Evolutionary conservation across 2,329 filamentous ascomycete genomes (phyloP).

Genomic region (Acephala macrosclerotiorum): DNA sequence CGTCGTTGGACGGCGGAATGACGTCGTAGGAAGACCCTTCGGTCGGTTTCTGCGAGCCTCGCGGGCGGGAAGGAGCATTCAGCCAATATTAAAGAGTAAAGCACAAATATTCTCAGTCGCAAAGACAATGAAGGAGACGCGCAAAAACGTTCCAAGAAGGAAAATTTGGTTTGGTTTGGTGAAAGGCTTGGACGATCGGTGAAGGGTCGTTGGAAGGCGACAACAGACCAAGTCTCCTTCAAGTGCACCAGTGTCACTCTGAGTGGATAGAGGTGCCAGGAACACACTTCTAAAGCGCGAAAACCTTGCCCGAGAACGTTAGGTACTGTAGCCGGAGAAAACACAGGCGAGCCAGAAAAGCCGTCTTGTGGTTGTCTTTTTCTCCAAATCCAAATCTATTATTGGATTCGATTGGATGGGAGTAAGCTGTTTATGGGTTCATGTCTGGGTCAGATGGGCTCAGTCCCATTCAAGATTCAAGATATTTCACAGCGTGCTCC

Average conservation of each 20-base stretch:
- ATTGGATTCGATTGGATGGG: neutral
- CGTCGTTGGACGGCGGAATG: slow-evolving; percentile 2
- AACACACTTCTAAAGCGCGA: slow-evolving; percentile 7
- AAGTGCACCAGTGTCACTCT: slow-evolving; percentile 1
- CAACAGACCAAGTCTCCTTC: neutral
- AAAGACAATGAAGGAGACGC: neutral
- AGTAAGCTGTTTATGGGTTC: slow-evolving; percentile 3
- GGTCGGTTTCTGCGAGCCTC: neutral
- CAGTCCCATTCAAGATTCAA: slow-evolving; percentile 6
- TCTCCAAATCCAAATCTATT: neutral
- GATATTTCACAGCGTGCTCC: neutral
- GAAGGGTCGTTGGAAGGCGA: slow-evolving; percentile 5
- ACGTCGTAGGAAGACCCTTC: neutral
- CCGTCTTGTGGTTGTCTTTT: slow-evolving; percentile 11
- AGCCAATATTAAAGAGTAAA: neutral
- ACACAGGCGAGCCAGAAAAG: slow-evolving; percentile 6
- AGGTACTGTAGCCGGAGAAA: slow-evolving; percentile 6
- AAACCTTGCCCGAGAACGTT: slow-evolving; percentile 17
- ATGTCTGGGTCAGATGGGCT: neutral
- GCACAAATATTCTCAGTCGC: neutral
- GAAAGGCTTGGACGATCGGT: neutral
- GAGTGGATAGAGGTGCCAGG: slow-evolving; percentile 10
- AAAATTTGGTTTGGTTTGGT: neutral
- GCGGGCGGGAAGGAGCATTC: neutral
- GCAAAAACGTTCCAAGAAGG: neutral